Percentiles rank a stretch among this genome's conserved stretches.
Conservation (phyloP, 2,329 filamentous ascomycete species). For the Tympanopsis confertula region DNA sequence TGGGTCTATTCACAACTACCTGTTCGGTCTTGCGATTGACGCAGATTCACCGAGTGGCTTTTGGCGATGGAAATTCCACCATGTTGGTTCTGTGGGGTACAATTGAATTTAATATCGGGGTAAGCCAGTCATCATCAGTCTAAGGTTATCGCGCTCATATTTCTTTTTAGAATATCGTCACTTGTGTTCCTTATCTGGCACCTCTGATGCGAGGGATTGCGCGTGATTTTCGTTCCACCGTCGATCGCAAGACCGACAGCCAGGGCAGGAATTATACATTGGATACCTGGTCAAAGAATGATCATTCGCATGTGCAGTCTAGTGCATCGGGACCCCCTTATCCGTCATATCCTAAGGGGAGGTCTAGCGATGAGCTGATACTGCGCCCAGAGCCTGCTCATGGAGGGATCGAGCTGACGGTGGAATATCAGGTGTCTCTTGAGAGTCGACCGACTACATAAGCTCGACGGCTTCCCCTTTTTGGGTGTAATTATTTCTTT, state of each 20-base stretch:
- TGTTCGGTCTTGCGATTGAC: slow-evolving; percentile 39
- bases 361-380: slow-evolving; percentile 2
- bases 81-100: slow-evolving; percentile 44
- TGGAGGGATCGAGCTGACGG: neutral
- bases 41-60: slow-evolving; percentile 35
- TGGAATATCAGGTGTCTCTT: neutral
- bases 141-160: slow-evolving; percentile 2
- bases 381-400: slow-evolving; percentile 6
- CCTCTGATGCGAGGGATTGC: slow-evolving; percentile 14
- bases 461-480: too few relatives aligned
- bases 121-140: slow-evolving; percentile 15
- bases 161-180: slow-evolving; percentile 17
- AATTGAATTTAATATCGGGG: slow-evolving; percentile 44
- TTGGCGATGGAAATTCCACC: slow-evolving; percentile 39
- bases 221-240: neutral
- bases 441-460: too few relatives aligned
- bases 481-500: too few relatives aligned
- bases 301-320: neutral
- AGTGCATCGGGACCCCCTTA: too few relatives aligned
- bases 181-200: slow-evolving; percentile 17
- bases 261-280: neutral
- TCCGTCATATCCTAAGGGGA: neutral
- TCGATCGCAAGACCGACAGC: neutral
- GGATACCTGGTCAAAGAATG: neutral
- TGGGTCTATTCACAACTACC: slow-evolving; percentile 41